Percentiles rank a stretch among this genome's conserved stretches.
Evolutionary conservation across 768 basidiomycete species (phyloP).

Genomic region (Suillus cothurnatus): DNA sequence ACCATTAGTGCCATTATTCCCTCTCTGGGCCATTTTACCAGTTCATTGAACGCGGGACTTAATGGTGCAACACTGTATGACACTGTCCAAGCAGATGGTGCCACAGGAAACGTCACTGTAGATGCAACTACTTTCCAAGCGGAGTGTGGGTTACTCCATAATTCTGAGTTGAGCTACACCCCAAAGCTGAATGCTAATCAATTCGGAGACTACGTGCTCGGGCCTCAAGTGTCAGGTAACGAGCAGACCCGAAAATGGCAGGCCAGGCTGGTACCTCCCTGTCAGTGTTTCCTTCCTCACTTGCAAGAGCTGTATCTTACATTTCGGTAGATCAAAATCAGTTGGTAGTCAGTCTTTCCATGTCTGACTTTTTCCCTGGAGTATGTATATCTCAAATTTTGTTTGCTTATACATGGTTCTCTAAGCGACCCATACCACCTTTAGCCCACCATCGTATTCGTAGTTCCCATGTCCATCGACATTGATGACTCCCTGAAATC

Average conservation of each 20-base stretch:
- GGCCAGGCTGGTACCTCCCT: too few species aligned
- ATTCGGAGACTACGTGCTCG: neutral
- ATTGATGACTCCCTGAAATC: constrained; percentile 3
- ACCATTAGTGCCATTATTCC: constrained; percentile 4
- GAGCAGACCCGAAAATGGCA: constrained; percentile 5
- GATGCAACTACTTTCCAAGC: constrained; percentile 11
- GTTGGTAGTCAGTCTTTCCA: fast-evolving
- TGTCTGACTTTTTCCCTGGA: neutral
- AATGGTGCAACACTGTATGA: constrained; percentile 11
- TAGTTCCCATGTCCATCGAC: constrained; percentile 13
- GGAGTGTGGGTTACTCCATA: constrained; percentile 9
- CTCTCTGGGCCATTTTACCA: constrained; percentile 3
- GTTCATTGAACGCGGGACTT: constrained; percentile 3
- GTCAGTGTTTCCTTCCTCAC: neutral
- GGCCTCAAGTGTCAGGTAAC: neutral
- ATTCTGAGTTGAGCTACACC: neutral
- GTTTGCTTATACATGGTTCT: neutral
- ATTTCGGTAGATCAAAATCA: neutral
- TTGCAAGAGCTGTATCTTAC: neutral
- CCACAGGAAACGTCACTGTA: constrained; percentile 9
- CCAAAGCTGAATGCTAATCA: neutral
- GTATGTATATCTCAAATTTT: neutral
- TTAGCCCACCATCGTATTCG: constrained; percentile 10
- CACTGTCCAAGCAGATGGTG: constrained; percentile 1
- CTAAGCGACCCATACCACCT: neutral